Base-by-base conservation (phyloP, 768 basidiomycete genomes). In the Boletus speciosus region DNA sequence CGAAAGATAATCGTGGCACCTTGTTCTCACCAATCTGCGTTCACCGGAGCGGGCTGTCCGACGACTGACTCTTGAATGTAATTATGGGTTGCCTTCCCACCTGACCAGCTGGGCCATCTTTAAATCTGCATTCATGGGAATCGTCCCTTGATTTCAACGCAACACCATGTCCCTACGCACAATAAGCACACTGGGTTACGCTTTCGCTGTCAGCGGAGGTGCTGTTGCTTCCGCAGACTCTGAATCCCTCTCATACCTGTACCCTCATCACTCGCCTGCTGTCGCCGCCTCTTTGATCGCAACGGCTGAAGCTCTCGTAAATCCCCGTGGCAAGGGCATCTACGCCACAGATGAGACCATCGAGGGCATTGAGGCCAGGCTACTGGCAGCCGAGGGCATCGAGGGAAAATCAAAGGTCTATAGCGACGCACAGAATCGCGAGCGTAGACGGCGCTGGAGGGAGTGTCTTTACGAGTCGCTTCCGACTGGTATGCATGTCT, bases 301-400 rank as follows among this genome's bases (percentile, higher is more conserved):
- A 12, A 76, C 73, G 4, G 79, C 80, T 9, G 66, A 70, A 21
- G 73, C 74, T 7, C 62, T 81, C 25, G 79, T 81, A 4, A 66
- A 76, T 59, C 75, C 77, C 27, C 73, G 72, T 16, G 79, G 78
- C 32, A 79, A 75, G 64, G 80, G 79, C 5, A 76, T 81, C 31
- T 81, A 81, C 49, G 80, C 80, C 11, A 81, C 80, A 9, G 80
- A 81, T 56, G 79, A 81, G 57, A 70, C 76, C 16, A 74, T 77
- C n/a, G 71, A 77, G 23, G 73, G 61, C 11, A 75, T 79, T 39
- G 72, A 71, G 34, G 70, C 66, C 3, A 67, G 74, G 25, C 62
- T 81, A 8, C 61, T 69, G n/a, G 68, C 71, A 47, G 74, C 74
- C 2, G 63, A 65, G 35, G 71, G 66, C n/a, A 46, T 46, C 25